These are phyloP conservation scores for Arthrobotrys musiformis DNA, from an alignment of 2,329 filamentous ascomycete species.

Conservation along the genomic window DNA sequence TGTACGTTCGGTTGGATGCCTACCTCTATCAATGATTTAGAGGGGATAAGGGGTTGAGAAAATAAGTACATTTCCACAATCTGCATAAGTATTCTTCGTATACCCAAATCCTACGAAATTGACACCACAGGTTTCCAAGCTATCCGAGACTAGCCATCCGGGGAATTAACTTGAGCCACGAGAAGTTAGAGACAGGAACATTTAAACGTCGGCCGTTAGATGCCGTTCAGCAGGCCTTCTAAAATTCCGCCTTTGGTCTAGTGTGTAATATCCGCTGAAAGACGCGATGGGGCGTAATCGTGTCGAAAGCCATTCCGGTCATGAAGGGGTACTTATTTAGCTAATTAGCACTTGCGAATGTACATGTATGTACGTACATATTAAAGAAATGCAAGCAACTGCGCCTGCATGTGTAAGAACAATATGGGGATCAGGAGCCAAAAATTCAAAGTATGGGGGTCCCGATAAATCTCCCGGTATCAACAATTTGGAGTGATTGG, in stretches of 20 bases:
- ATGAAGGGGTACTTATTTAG: slow-evolving; percentile 3
- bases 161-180: too few relatives aligned
- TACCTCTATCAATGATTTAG: background rate
- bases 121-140: too few relatives aligned
- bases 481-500: too few relatives aligned
- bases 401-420: background rate
- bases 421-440: too few relatives aligned
- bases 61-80: background rate
- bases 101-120: too few relatives aligned
- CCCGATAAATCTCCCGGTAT: too few relatives aligned
- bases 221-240: background rate
- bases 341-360: background rate
- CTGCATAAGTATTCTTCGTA: too few relatives aligned
- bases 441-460: too few relatives aligned
- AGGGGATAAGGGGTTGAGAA: background rate
- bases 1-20: too few relatives aligned
- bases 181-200: background rate
- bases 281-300: background rate
- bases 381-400: background rate
- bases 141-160: too few relatives aligned
- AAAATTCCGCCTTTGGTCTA: background rate
- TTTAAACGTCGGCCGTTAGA: background rate
- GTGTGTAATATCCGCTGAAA: slow-evolving; percentile 4
- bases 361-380: background rate
- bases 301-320: slow-evolving; percentile 25